These are phyloP conservation scores for Linum lewisii DNA, from an alignment of 345 rosid genomes.

Conservation along the genomic window DNA sequence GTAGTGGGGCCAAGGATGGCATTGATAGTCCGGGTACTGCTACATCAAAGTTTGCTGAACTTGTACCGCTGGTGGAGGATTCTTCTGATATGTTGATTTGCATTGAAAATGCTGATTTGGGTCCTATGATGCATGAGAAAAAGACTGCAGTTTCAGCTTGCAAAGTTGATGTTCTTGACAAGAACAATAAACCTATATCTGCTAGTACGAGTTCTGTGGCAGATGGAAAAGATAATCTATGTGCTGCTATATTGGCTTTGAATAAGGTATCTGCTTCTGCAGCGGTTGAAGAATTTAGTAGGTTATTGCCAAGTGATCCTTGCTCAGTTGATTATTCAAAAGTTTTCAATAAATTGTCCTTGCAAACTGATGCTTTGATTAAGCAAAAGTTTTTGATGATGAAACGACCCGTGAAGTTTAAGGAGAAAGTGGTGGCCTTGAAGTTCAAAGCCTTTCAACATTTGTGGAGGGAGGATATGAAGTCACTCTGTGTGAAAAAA, in stretches of 20 bases:
- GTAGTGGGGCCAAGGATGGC: conserved; percentile 31
- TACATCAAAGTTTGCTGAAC: conserved; percentile 47
- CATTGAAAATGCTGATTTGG: conserved; percentile 18
- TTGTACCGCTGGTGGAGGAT: conserved; percentile 15
- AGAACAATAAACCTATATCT: conserved; percentile 14
- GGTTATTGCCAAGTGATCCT: conserved; percentile 36
- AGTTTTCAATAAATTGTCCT: conserved; percentile 17
- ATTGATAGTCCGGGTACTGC: conserved; percentile 61
- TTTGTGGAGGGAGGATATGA: conserved; percentile 84
- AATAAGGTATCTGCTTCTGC: conserved; percentile 52
- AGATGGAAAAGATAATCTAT: conserved; percentile 29
- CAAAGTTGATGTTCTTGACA: conserved; percentile 13
- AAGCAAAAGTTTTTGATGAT: conserved; percentile 38
- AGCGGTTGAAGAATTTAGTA: conserved; percentile 47
- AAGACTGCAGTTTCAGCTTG: conserved; percentile 13
- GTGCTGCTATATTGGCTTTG: conserved; percentile 34
- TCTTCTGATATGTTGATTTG: conserved; percentile 21
- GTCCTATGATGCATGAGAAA: conserved; percentile 16
- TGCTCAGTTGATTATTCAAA: conserved; percentile 23
- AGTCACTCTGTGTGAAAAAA: conserved; percentile 41
- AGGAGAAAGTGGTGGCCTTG: conserved; percentile 68
- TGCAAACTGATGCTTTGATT: conserved; percentile 29
- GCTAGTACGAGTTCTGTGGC: conserved; percentile 15
- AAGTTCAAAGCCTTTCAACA: conserved; percentile 71
- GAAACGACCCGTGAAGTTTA: conserved; percentile 40